These are phyloP conservation scores for Aspergillus latus DNA, from an alignment of 2,329 filamentous ascomycete genomes.

Conservation along the genomic window DNA sequence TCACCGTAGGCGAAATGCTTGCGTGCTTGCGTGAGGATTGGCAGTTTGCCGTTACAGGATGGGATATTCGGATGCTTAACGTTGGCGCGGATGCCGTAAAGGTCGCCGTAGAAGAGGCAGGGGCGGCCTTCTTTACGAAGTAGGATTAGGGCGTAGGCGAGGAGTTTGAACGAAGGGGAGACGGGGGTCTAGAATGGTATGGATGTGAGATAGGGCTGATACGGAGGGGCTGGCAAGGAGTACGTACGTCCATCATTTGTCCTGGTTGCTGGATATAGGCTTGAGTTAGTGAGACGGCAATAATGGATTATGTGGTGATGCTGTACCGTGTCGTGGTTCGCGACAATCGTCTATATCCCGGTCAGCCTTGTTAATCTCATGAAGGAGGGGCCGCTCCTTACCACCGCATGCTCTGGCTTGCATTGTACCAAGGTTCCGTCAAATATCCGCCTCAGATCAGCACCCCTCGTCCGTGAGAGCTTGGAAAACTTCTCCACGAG, in stretches of 20 bases:
- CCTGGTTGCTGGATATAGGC: no score
- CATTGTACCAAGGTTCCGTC: constrained; percentile 58
- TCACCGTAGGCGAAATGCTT: constrained; percentile 67
- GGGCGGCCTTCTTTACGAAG: constrained; percentile 63
- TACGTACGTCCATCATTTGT: no score
- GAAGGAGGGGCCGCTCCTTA: constrained; percentile 1
- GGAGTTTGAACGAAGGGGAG: constrained; percentile 66
- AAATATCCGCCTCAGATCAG: constrained; percentile 65
- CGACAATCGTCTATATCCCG: constrained; percentile 24
- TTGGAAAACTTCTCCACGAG: constrained; percentile 67
- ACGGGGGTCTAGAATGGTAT: constrained; percentile 52
- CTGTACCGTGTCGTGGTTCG: constrained; percentile 28
- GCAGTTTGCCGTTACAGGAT: constrained; percentile 55
- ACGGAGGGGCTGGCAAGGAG: no score
- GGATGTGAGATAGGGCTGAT: no score
- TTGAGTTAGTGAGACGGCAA: no score
- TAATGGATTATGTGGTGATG: constrained; percentile 22
- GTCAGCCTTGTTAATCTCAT: constrained; percentile 31
- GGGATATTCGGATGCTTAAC: constrained; percentile 49
- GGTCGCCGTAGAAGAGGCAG: constrained; percentile 69
- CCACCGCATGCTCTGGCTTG: constrained; percentile 43
- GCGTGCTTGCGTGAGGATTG: constrained; percentile 60
- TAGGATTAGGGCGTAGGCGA: constrained; percentile 71
- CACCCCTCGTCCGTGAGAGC: constrained; percentile 56
- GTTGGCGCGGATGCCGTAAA: constrained; percentile 60